Evolutionary conservation across 2,329 filamentous ascomycete species (phyloP), one percentile per base, ranked within the genome.

Genomic region (Tolypocladium ovalisporum): DNA sequence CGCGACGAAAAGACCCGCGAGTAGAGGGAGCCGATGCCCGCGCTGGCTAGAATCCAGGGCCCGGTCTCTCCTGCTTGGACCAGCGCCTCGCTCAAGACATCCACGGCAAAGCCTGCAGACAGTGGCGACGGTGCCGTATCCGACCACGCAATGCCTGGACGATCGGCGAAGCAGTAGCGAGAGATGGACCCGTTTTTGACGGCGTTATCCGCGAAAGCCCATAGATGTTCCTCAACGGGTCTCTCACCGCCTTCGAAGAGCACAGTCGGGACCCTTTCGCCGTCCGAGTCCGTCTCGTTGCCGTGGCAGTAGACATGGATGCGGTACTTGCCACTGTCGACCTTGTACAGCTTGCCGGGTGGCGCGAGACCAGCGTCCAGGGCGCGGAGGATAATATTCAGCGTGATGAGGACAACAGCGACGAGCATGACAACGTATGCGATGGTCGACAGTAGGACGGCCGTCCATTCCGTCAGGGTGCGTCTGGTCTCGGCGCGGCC

Each of bases 101-200:
- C 91, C 6, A 89, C 86, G n/a, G 89, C 87, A 83, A 97, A 96
- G 49, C 92, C 91, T 5, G 90, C 93, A 6, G 90, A 96, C 65
- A 96, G 86, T 0, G 94, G 94, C 7, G 92, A 97, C 2, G 94
- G 94, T 0, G 93, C 91, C 57, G 94, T 93, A 72, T 99, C 94
- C 52, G 82, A 85, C 79, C 90, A 96, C 8, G 82, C 93, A 57
- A 93, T 82, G 1, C 94, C 94, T 1, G 94, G 94, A 27, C 94
- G 87, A 69, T 99, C 94, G 69, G 90, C 92, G 72, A 96, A 97
- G 78, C 94, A 99, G 75, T 96, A 97, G 59, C 93, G 85, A 57
- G 79, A 77, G 64, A 99, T 94, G 52, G 87, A 89, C 42, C 90
- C 89, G 65, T 94, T 94, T 62, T 84, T 78, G 62, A 91, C 77